Evolutionary conservation across 805 yeast genomes (phyloP), one percentile per base, ranked within the genome.

Genomic region (Yamadazyma paraphyllophila): DNA sequence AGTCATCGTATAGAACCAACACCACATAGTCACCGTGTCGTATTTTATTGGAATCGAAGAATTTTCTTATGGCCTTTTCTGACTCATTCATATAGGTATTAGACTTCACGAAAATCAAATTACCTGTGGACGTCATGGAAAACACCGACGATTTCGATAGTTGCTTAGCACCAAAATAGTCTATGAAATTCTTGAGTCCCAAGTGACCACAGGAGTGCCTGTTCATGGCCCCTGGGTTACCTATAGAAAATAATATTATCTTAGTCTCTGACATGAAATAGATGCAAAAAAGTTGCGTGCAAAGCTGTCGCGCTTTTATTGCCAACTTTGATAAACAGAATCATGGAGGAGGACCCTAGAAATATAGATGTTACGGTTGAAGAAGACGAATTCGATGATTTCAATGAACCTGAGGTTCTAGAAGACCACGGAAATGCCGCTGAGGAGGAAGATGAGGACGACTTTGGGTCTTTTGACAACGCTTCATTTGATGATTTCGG

Each of bases 201-300:
- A 58, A 56, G 47, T 70, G 75, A 5, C 76, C 76, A 3, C 61
- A 58, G 1, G 74, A 69, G 45, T 71, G 76, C n/a, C 76, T 53
- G 30, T 57, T 65, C 20, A 60, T 54, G 7, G 66, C 61, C 0
- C 74, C 74, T 2, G 75, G 75, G 48, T 71, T 71, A 3, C 76
- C 75, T 24, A 71, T 56, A 10, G 75, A 59, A 43, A 58, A 54
- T 25, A 59, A 32, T 3, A 60, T 14, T 14, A 44, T 33, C 16
- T 33, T 17, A 13, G 15, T 13, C 3, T 35, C 45, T 15, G 40
- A 35, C 45, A 42, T 42, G 39, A 34, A 7, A 4, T 20, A 20
- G 24, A 20, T 20, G 24, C 24, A 20, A 20, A 20, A 20, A 20
- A 20, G 6, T 3, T 20, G 6, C 24, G 6, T 20, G 24, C 24